These are phyloP conservation scores for Gaultheria prostrata DNA, from an alignment of 148 eudicot genomes.

Conservation along the genomic window DNA sequence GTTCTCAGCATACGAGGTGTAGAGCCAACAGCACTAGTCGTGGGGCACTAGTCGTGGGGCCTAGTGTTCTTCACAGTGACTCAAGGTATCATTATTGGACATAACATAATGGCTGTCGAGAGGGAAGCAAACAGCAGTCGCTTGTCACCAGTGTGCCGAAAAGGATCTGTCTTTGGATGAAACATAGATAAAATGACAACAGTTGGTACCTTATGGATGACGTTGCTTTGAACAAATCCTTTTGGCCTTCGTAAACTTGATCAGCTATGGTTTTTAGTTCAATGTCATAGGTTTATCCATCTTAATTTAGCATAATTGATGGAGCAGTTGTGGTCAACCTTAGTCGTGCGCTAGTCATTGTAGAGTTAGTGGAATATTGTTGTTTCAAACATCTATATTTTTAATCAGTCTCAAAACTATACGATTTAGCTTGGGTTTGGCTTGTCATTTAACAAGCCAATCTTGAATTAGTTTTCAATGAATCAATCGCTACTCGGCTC, in stretches of 20 bases:
- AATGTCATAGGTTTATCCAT: neutral
- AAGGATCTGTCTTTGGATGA: neutral
- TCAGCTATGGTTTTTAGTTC: neutral
- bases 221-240: neutral
- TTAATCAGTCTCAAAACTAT: too few species aligned
- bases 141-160: neutral
- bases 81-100: neutral
- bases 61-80: neutral
- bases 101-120: neutral
- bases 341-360: neutral
- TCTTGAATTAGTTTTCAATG: neutral
- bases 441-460: neutral
- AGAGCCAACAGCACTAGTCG: neutral
- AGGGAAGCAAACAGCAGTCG: neutral
- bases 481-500: neutral
- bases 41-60: neutral
- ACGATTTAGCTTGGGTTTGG: too few species aligned
- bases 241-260: neutral
- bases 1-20: neutral
- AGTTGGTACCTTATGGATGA: neutral
- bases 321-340: neutral
- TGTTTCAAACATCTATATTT: neutral
- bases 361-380: neutral
- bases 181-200: neutral
- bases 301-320: neutral